Evolutionary conservation across 176 grass and related monocot genomes (phyloP).

Genomic region (Zoysia japonica): DNA sequence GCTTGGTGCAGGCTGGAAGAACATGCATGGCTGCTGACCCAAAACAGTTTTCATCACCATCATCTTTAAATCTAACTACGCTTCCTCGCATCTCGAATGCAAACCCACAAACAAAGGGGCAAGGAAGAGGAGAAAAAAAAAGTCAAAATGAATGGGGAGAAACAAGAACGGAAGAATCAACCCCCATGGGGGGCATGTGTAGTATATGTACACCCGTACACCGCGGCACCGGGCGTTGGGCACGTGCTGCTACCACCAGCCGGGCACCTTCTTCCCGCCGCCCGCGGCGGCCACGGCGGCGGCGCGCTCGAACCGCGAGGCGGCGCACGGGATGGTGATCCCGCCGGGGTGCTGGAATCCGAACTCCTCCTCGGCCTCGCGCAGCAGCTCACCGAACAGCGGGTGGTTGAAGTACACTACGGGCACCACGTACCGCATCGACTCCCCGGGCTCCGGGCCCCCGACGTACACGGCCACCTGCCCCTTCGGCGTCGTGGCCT

Average conservation of each 20-base stretch:
- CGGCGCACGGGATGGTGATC: slow-evolving; percentile 92
- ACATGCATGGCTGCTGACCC: slow-evolving; percentile 13
- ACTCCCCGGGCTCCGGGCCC: slow-evolving; percentile 44
- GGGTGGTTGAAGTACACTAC: slow-evolving; percentile 98
- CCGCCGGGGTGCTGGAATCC: slow-evolving; percentile 86
- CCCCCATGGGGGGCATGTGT: slow-evolving; percentile 18
- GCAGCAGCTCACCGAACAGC: slow-evolving; percentile 80
- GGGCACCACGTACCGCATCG: slow-evolving; percentile 77
- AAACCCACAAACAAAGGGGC: not conserved
- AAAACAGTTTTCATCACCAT: slow-evolving; percentile 12
- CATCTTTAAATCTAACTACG: slow-evolving; percentile 7
- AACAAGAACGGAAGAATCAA: not conserved
- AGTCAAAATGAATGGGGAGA: slow-evolving; percentile 24
- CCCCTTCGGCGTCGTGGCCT: slow-evolving; percentile 70
- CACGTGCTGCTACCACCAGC: slow-evolving; percentile 50
- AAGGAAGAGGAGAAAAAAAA: not conserved
- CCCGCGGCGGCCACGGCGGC: slow-evolving; percentile 53
- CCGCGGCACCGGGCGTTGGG: not conserved
- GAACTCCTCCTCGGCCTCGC: slow-evolving; percentile 96
- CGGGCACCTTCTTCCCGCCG: slow-evolving; percentile 42
- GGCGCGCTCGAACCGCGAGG: slow-evolving; percentile 63
- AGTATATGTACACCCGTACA: slow-evolving; percentile 29
- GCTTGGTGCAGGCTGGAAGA: not conserved
- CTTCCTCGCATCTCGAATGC: slow-evolving; percentile 24
- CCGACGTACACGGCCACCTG: slow-evolving; percentile 92